A percentile compares a stretch with the other conserved stretches of the same genome.
Evolutionary conservation across 2,329 filamentous ascomycete genomes (phyloP).

Genomic region (Sporothrix variecibatus): DNA sequence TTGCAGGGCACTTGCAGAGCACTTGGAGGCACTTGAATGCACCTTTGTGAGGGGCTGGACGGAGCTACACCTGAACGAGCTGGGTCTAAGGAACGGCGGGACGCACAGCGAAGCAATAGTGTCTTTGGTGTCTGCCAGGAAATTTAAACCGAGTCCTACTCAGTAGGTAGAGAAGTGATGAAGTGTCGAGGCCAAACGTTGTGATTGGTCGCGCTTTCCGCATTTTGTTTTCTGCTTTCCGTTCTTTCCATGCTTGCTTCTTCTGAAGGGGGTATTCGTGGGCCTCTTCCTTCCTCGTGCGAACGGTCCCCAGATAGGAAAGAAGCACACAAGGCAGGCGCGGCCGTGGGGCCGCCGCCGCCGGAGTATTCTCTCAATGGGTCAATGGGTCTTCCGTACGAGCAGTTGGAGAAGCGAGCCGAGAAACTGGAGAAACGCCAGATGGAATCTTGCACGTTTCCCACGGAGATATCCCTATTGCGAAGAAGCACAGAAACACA

Average conservation of each 20-base stretch:
- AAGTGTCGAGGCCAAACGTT: neutral
- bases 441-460: neutral
- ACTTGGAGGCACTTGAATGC: neutral
- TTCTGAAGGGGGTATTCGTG: neutral
- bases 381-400: neutral
- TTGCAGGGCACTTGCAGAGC: neutral
- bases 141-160: too few relatives aligned
- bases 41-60: neutral
- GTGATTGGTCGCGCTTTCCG: neutral
- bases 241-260: neutral
- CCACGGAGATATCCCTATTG: neutral
- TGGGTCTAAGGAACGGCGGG: conserved; percentile 4
- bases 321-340: neutral
- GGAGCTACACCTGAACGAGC: neutral
- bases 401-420: neutral
- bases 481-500: too few relatives aligned
- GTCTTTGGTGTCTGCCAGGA: neutral
- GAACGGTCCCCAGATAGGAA: conserved; percentile 5
- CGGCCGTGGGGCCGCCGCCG: neutral
- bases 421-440: neutral
- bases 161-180: too few relatives aligned
- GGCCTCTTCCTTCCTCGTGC: neutral
- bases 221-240: neutral
- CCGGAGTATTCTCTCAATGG: neutral
- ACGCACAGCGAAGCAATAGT: conserved; percentile 15